Evolutionary conservation across 306 rosid species (phyloP).

Genomic region (Gynostemma pentaphyllum): DNA sequence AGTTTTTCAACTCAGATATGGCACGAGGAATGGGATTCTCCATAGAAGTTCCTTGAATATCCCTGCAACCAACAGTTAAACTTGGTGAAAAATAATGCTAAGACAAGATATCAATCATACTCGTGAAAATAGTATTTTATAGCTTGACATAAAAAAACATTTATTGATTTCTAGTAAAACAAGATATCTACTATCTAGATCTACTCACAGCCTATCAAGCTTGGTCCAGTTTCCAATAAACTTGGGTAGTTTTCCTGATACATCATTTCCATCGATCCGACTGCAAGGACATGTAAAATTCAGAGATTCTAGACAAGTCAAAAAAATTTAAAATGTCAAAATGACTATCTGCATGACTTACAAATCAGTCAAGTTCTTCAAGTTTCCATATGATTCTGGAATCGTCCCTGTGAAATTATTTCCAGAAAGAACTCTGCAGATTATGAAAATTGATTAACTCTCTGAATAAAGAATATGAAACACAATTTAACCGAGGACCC

Average conservation of each 20-base stretch:
- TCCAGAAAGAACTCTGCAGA: slow-evolving; percentile 35
- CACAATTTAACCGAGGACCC: too few relatives aligned
- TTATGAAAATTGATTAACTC: background rate
- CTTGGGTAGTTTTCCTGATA: slow-evolving; percentile 47
- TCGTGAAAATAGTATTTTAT: background rate
- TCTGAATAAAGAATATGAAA: too few relatives aligned
- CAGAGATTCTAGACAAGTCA: background rate
- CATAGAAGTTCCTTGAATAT: slow-evolving; percentile 70
- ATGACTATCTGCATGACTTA: slow-evolving; percentile 23
- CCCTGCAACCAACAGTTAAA: slow-evolving; percentile 22
- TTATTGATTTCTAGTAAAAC: background rate
- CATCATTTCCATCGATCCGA: slow-evolving; percentile 49
- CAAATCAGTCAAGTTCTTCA: slow-evolving; percentile 47
- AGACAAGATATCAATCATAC: background rate
- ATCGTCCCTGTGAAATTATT: slow-evolving; percentile 56
- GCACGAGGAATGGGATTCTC: slow-evolving; percentile 55
- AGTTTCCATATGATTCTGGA: slow-evolving; percentile 39
- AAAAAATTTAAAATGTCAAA: background rate
- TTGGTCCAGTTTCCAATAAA: slow-evolving; percentile 62
- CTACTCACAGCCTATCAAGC: slow-evolving; percentile 38
- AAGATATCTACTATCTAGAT: background rate
- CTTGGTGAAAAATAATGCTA: background rate
- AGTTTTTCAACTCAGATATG: slow-evolving; percentile 28
- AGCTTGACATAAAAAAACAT: background rate
- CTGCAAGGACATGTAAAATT: slow-evolving; percentile 28